Evolutionary conservation across 805 yeast species (phyloP).

Genomic region (Starmera caribaea): DNA sequence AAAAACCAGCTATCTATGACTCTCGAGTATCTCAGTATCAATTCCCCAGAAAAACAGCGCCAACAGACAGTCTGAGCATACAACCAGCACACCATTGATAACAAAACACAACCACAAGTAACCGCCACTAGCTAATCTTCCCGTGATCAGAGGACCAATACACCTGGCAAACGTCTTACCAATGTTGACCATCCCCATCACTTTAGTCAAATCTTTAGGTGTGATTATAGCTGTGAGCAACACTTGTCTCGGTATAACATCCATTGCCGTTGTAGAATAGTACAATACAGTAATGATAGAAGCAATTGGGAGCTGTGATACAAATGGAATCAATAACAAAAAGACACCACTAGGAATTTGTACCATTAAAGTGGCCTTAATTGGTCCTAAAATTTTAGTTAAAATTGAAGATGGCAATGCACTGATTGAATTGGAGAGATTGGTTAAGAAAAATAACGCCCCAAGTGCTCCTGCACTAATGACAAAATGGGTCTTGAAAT

Average conservation of each 20-base stretch:
- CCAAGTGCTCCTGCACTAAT: constrained; percentile 55
- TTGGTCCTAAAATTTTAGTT: constrained; percentile 65
- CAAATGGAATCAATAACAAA: constrained; percentile 43
- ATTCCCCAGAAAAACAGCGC: constrained; percentile 22
- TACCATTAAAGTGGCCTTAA: constrained; percentile 60
- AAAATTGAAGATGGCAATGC: constrained; percentile 70
- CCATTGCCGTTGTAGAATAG: constrained; percentile 69
- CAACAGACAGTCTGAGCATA: constrained; percentile 26
- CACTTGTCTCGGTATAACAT: constrained; percentile 85
- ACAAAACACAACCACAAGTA: constrained; percentile 40
- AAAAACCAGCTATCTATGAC: constrained; percentile 1
- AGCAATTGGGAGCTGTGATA: constrained; percentile 30
- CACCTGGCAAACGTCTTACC: constrained; percentile 81
- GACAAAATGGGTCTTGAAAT: constrained; percentile 49
- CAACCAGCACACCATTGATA: constrained; percentile 40
- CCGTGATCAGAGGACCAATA: constrained; percentile 74
- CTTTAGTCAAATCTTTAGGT: constrained; percentile 56
- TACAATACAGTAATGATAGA: constrained; percentile 42
- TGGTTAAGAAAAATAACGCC: constrained; percentile 53
- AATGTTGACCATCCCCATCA: constrained; percentile 79
- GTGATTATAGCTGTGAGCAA: constrained; percentile 60
- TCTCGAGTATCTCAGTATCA: constrained; percentile 19
- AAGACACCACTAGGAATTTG: constrained; percentile 74
- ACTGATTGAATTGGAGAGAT: constrained; percentile 53
- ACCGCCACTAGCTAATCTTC: constrained; percentile 49